Evolutionary conservation across 2,329 filamentous ascomycete species (phyloP), one percentile per base, ranked within the genome.

Genomic region (Ascochyta clinopodiicola): DNA sequence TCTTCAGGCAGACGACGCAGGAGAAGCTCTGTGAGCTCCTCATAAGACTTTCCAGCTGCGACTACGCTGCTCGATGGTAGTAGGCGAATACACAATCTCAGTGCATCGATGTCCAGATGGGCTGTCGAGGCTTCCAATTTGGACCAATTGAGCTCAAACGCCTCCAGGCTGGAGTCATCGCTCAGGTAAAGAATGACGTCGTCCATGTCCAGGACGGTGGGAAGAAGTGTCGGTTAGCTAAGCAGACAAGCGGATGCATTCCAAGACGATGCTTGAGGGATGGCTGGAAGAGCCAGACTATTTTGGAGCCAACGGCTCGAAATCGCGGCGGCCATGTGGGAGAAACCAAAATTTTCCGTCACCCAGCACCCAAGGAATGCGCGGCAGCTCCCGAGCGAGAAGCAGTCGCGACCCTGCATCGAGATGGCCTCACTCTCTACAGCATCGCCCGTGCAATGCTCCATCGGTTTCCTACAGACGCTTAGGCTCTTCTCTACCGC

Each of bases 181-280:
- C 69, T 66, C 21, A 69, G 54, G 38, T 69, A 63, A 32, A 56
- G 48, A 29, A 72, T 59, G 35, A 68, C 54, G 22, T 57, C 56
- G 39, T 68, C 62, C 46, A 64, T 60, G 27, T 32, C 27, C 25
- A 36, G 19, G 35, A 39, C 4, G 22, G 43, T n/a, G 9, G 44
- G 29, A 13, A 27, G 39, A 38, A 32, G 13, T 19, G 43, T 19
- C 22, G 40, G 37, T 44, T 40, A 40, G 13, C 52, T 21, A 38
- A 44, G 22, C 38, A 52, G 29, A 5, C 38, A 29, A 35, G 42
- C 46, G 44, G 47, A 45, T 49, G 49, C 48, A 55, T 56, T 44
- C 48, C 54, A 51, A 35, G 34, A 35, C 39, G 52, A 57, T 38
- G 45, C 22, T 38, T 19, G 46, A 32, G 35, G 29, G 32, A 29